Conservation (phyloP, 2,329 filamentous ascomycete genomes). For the Cyphellophora europaea region DNA sequence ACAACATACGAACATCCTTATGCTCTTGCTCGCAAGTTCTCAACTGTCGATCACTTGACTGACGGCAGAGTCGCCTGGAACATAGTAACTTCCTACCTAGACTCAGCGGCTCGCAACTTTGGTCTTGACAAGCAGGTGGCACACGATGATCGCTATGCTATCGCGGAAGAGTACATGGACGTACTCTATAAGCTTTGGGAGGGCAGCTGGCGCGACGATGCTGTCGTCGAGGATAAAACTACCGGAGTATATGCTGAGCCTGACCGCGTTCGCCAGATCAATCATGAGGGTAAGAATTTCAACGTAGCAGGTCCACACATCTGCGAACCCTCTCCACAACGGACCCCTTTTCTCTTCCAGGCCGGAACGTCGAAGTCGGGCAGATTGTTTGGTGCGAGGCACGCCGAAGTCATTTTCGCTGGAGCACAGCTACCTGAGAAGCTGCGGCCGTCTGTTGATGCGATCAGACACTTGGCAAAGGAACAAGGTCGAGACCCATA, state of each 20-base stretch:
- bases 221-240: conserved; percentile 48
- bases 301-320: conserved; percentile 36
- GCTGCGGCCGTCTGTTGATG: conserved; percentile 41
- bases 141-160: conserved; percentile 58
- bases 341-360: conserved; percentile 50
- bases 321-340: conserved; percentile 47
- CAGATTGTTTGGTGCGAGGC: conserved; percentile 45
- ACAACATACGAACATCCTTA: conserved; percentile 64
- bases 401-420: conserved; percentile 54
- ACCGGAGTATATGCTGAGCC: conserved; percentile 52
- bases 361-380: conserved; percentile 51
- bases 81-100: conserved; percentile 28
- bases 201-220: conserved; percentile 32
- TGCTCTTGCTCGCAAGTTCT: conserved; percentile 53
- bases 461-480: conserved; percentile 43
- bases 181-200: conserved; percentile 17
- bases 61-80: conserved; percentile 41
- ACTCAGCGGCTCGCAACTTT: conserved; percentile 56
- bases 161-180: conserved; percentile 50
- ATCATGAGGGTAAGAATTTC: conserved; percentile 50
- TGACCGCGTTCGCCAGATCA: conserved; percentile 51
- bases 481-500: conserved; percentile 45
- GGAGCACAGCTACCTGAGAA: conserved; percentile 49
- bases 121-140: conserved; percentile 45
- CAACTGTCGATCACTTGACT: conserved; percentile 58